phyloP scores from a whole-genome alignment of 2,329 filamentous ascomycete genomes.

The Elsinoe fawcettii region DNA sequence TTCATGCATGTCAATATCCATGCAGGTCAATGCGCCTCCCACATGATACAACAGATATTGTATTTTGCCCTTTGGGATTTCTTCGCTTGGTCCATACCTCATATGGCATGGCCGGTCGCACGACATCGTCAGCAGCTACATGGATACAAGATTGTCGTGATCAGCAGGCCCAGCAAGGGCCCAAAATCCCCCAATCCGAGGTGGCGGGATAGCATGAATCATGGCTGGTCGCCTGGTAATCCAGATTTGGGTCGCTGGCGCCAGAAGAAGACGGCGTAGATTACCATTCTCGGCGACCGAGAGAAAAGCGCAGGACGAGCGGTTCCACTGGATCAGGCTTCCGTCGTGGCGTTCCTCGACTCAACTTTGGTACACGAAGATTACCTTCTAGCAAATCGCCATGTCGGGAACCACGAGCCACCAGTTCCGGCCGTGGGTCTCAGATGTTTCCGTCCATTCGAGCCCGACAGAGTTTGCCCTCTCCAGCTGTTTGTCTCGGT shows the following conservation, averaged over 20 bases:
- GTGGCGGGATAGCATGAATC: neutral
- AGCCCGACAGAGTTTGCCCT: neutral
- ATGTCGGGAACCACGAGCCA: neutral
- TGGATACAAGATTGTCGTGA: neutral
- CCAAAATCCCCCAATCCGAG: neutral
- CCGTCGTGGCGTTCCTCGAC: neutral
- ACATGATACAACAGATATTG: neutral
- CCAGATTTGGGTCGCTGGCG: neutral
- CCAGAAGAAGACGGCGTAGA: neutral
- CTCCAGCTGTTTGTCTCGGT: slow-evolving; percentile 7
- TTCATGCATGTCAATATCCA: slow-evolving; percentile 6
- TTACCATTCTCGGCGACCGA: slow-evolving; percentile 1
- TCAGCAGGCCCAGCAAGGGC: neutral
- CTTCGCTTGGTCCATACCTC: neutral
- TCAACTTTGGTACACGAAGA: slow-evolving; percentile 2
- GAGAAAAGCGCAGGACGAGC: neutral
- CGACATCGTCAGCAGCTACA: neutral
- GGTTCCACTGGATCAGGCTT: neutral
- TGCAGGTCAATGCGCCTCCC: neutral
- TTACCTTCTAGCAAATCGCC: neutral
- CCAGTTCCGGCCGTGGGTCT: neutral
- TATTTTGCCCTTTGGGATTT: neutral
- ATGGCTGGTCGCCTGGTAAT: neutral
- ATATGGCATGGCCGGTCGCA: neutral
- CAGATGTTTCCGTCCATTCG: neutral